Base-by-base conservation (phyloP, 176 grass and related monocot genomes). In the Oryza glumipatula region DNA sequence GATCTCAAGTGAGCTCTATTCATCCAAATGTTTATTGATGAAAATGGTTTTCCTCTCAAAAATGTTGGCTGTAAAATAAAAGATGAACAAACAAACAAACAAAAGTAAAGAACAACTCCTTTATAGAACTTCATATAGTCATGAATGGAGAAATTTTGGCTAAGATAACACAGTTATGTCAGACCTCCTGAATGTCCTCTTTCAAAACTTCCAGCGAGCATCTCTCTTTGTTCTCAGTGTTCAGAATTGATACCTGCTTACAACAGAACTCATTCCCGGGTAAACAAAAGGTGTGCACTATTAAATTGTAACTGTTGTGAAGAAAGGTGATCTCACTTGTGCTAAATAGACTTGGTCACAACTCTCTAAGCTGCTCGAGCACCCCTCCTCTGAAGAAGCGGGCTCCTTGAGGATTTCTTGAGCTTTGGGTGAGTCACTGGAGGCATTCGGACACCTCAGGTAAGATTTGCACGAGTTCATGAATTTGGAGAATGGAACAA, bases 1-100 rank as follows among this genome's bases (percentile, higher is more conserved):
- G 96, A 98, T 85, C 93, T 98, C 74, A 92, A 89, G 68, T 81
- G 85, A 86, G 87, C 81, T 68, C 88, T 88, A 89, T 92, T 98
- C 96, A 98, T 98, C 96, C 96, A 95, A 82, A 98, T 94, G 81
- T 95, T 98, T 69, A 98, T 92, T 30, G 93, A 94, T 6, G 88
- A 89, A 82, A 98, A 77, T 46, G 83, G 72, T 88, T 83, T 98
- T 26, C 74, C 89, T 43, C 33, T 77, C 73, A 98, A 45, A 89
- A 95, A 93, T 82, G 77, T 51, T 82, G 93, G 96, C 96, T 98
- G 83, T 78, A 87, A 8, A 86, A 75, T 28, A 88, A 76, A 72
- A 52, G 6, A 36, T 69, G 46, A 73, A 60, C 5, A 61, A 84
- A 61, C 48, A 48, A 86, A 72, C 70, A 19, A 17, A 38, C 17